These are phyloP conservation scores for Boletus pseudopeckii DNA, from an alignment of 768 basidiomycete genomes.

Conservation along the genomic window DNA sequence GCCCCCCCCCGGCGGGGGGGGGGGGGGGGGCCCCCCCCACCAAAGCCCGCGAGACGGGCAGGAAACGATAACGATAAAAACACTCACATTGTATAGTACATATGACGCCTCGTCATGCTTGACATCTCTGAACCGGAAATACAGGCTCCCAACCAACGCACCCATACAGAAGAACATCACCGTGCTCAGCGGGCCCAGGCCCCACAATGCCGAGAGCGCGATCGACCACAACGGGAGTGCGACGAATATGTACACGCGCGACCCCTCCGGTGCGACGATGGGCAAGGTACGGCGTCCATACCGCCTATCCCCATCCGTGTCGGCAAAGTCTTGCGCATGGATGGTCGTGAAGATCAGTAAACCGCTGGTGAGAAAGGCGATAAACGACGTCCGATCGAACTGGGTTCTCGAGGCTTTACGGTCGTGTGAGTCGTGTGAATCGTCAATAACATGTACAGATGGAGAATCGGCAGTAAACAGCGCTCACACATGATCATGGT, in stretches of 20 bases:
- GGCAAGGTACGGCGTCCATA: conserved; percentile 33
- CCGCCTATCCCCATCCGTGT: conserved; percentile 29
- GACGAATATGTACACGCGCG: conserved; percentile 7
- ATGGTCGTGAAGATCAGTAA: conserved; percentile 35
- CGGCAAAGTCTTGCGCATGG: conserved; percentile 36
- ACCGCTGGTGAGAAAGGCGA: conserved; percentile 25
- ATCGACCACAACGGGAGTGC: conserved; percentile 14
- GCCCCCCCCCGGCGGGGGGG: too few species aligned
- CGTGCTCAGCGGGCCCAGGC: conserved; percentile 7
- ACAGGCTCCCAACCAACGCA: conserved; percentile 12
- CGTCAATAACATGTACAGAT: not conserved
- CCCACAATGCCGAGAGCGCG: conserved; percentile 1
- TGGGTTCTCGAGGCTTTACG: not conserved
- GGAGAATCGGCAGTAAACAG: not conserved
- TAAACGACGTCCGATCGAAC: conserved; percentile 13
- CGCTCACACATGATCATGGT: conserved; percentile 27
- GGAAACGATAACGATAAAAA: not conserved
- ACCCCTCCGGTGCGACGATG: conserved; percentile 19
- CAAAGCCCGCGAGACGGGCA: not conserved
- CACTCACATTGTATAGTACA: conserved; percentile 15
- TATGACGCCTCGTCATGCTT: conserved; percentile 10
- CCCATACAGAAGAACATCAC: conserved; percentile 8
- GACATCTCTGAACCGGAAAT: conserved; percentile 9
- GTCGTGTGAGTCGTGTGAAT: not conserved
- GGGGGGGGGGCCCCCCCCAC: too few species aligned